Conservation (phyloP, 2,329 filamentous ascomycete genomes). For the Aspergillus pseudoterreus region DNA sequence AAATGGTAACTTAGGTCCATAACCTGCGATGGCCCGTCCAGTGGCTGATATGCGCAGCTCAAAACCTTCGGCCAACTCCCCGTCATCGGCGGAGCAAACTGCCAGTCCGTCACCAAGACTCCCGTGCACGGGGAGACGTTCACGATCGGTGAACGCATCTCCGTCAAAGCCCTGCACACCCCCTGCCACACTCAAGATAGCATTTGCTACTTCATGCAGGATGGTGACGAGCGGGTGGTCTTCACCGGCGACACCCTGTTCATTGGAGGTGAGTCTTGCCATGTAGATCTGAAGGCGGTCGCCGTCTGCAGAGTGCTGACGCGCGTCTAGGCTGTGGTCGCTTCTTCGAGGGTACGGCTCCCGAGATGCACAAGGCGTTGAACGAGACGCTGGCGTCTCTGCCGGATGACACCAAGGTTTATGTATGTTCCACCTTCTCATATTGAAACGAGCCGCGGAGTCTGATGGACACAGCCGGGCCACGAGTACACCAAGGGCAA, state of each 20-base stretch:
- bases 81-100: slow-evolving; percentile 85
- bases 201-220: slow-evolving; percentile 90
- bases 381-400: slow-evolving; percentile 78
- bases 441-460: neutral
- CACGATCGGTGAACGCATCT: slow-evolving; percentile 74
- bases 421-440: slow-evolving; percentile 53
- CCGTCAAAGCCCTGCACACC: slow-evolving; percentile 84
- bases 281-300: no score
- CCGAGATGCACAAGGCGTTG: slow-evolving; percentile 88
- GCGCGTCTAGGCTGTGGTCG: slow-evolving; percentile 71
- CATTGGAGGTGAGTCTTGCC: slow-evolving; percentile 65
- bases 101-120: slow-evolving; percentile 72
- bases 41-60: slow-evolving; percentile 39
- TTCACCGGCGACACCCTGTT: slow-evolving; percentile 98
- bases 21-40: neutral
- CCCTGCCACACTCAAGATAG: slow-evolving; percentile 98
- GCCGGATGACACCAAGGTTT: slow-evolving; percentile 89
- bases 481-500: slow-evolving; percentile 99
- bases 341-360: slow-evolving; percentile 89
- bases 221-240: slow-evolving; percentile 68
- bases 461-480: slow-evolving; percentile 60
- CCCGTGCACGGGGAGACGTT: slow-evolving; percentile 74
- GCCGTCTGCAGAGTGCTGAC: no score
- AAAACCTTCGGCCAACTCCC: slow-evolving; percentile 60
- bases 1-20: slow-evolving; percentile 56